These are phyloP conservation scores for Tetrapisispora nanseiensis DNA, from an alignment of 805 yeast genomes.

Conservation along the genomic window DNA sequence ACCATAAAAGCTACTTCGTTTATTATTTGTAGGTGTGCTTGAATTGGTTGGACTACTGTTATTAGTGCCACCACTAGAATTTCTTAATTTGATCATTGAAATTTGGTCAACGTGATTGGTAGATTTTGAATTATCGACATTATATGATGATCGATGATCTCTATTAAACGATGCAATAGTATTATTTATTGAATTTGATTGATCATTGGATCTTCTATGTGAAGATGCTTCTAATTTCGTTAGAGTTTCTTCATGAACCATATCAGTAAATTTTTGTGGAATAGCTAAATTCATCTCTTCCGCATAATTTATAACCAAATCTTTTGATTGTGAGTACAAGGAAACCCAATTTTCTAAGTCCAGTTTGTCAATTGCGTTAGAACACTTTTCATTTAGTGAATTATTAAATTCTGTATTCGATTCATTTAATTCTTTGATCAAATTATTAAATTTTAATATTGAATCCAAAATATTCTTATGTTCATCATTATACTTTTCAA, in stretches of 20 bases:
- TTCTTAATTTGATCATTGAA: constrained; percentile 4
- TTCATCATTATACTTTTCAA: not conserved
- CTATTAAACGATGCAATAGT: constrained; percentile 1
- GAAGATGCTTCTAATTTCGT: not conserved
- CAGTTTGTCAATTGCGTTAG: constrained; percentile 1
- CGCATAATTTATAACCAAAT: constrained; percentile 8
- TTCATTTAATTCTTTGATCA: not conserved
- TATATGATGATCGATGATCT: not conserved
- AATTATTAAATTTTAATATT: not conserved
- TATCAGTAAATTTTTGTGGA: not conserved
- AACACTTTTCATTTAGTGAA: not conserved
- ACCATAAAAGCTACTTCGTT: constrained; percentile 23
- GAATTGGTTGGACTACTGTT: not conserved
- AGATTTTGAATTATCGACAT: not conserved
- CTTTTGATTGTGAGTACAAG: constrained; percentile 13
- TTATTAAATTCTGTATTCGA: not conserved
- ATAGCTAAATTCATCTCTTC: constrained; percentile 10
- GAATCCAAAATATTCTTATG: not conserved
- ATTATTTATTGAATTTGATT: not conserved
- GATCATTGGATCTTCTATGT: not conserved
- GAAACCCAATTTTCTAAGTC: constrained; percentile 13
- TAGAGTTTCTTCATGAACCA: constrained; percentile 2
- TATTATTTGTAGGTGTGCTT: constrained; percentile 3
- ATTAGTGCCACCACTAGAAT: not conserved
- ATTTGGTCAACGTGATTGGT: not conserved